phyloP scores from a whole-genome alignment of 176 grass and related monocot species.

The Carex parvula region DNA sequence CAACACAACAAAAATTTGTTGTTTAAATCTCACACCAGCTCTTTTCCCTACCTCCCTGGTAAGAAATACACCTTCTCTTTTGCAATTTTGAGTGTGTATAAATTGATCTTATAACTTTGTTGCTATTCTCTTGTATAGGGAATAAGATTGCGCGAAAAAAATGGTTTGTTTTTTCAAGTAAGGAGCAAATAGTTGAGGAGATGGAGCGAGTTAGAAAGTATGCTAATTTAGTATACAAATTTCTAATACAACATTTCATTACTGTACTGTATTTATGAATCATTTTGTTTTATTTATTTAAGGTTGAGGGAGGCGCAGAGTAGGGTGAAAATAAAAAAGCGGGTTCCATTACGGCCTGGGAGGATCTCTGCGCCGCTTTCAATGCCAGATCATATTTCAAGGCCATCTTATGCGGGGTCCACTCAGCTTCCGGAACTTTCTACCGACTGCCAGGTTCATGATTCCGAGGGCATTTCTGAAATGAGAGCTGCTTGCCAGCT shows the following conservation, averaged over 20 bases:
- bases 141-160: slow-evolving; percentile 33
- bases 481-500: slow-evolving; percentile 89
- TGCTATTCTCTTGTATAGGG: slow-evolving; percentile 26
- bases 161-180: slow-evolving; percentile 22
- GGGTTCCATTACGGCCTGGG: slow-evolving; percentile 59
- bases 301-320: slow-evolving; percentile 39
- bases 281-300: not conserved
- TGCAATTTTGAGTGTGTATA: not conserved
- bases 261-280: not conserved
- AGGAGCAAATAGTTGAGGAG: slow-evolving; percentile 42
- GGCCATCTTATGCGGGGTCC: slow-evolving; percentile 69
- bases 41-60: not conserved
- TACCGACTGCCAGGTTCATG: slow-evolving; percentile 43
- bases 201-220: slow-evolving; percentile 38
- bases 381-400: slow-evolving; percentile 67
- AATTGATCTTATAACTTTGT: not conserved
- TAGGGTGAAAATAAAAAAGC: slow-evolving; percentile 55
- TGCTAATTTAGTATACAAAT: not conserved
- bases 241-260: not conserved
- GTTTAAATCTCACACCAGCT: too few species aligned
- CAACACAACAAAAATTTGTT: too few species aligned
- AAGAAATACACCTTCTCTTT: not conserved
- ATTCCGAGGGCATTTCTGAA: slow-evolving; percentile 54
- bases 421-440: slow-evolving; percentile 51
- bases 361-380: slow-evolving; percentile 53